Base-by-base conservation (phyloP, 305 asterid species). In the Nicotiana rustica region DNA sequence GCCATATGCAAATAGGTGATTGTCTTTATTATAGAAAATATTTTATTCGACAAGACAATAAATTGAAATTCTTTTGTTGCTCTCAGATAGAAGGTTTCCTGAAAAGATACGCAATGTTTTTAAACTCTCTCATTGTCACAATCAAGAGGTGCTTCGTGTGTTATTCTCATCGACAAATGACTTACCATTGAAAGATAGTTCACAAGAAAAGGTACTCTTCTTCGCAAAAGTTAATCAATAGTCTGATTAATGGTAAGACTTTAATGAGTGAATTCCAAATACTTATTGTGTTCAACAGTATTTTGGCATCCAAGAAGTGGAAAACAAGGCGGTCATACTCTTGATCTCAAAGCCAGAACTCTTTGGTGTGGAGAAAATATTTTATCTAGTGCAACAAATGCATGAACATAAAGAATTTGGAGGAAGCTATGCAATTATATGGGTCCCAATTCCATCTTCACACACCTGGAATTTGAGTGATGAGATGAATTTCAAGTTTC, bases 281-380 rank as follows among this genome's bases (percentile, higher is more conserved):
- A 66, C 12, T 67, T 33, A 15, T 33, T 64, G 36, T 86, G 65
- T 73, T 73, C 31, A 81, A 83, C 93, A 93, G 97, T 84, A 21
- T 47, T 71, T 61, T 79, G 89, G 88, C 82, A 88, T 90, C 76
- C 69, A 61, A 78, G 92, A 92, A 70, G 87, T 94, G 84, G 89
- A 87, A 88, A 81, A 84, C 81, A 93, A 93, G 88, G 88, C 86
- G 83, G 93, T 93, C 18, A 80, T 93, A 62, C 87, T 94, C 81
- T 87, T 94, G 89, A 85, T 94, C 80, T 88, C 98, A 73, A 90
- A 87, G 78, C 97, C 94, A 5, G 89, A 90, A 17, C 85, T 93
- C 21, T 86, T 94, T 57, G 85, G 94, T 0, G 7, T 90, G 44
- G 91, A 94, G 82, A 81, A 86, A 81, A 47, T 89, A 71, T 83